A percentile compares a stretch with the other conserved stretches of the same genome.
phyloP scores from a whole-genome alignment of 164 flowering plant genomes.

The Akebia trifoliata region DNA sequence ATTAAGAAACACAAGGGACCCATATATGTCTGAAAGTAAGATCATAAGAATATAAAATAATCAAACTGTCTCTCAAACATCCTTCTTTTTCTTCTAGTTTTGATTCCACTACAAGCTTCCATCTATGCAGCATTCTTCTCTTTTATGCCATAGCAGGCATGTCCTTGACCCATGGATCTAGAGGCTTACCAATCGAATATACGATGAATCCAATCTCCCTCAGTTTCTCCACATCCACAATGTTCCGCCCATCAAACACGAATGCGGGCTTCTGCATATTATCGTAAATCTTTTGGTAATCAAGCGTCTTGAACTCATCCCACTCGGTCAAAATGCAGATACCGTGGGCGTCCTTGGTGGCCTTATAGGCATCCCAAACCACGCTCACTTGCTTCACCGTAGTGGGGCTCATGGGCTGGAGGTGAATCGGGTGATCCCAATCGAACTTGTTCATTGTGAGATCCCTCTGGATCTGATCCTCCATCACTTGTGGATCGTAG shows the following conservation, averaged over 20 bases:
- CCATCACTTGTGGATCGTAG: conserved; percentile 12
- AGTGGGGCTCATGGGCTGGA: conserved; percentile 14
- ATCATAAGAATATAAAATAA: conserved; percentile 9
- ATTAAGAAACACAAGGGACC: neutral
- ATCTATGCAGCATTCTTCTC: neutral
- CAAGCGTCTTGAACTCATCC: conserved; percentile 18
- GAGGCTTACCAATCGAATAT: conserved; percentile 18
- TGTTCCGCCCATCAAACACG: conserved; percentile 10
- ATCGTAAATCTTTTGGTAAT: conserved; percentile 16
- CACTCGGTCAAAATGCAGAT: conserved; percentile 16
- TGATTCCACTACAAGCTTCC: neutral
- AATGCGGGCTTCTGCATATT: conserved; percentile 13
- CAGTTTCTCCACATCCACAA: conserved; percentile 13
- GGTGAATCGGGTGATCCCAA: conserved; percentile 11
- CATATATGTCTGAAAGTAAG: neutral
- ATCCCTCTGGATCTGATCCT: conserved; percentile 11
- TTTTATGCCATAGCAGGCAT: conserved; percentile 13
- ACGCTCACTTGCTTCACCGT: conserved; percentile 11
- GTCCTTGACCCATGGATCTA: conserved; percentile 15
- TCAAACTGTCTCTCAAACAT: conserved; percentile 1
- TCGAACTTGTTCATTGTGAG: conserved; percentile 6
- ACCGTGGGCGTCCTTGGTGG: conserved; percentile 12
- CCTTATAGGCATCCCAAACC: conserved; percentile 11
- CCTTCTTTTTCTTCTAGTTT: conserved; percentile 3
- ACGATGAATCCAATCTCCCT: conserved; percentile 15